Base-by-base conservation (phyloP, 495 filamentous ascomycete genomes). In the Trichoderma erinaceum region DNA sequence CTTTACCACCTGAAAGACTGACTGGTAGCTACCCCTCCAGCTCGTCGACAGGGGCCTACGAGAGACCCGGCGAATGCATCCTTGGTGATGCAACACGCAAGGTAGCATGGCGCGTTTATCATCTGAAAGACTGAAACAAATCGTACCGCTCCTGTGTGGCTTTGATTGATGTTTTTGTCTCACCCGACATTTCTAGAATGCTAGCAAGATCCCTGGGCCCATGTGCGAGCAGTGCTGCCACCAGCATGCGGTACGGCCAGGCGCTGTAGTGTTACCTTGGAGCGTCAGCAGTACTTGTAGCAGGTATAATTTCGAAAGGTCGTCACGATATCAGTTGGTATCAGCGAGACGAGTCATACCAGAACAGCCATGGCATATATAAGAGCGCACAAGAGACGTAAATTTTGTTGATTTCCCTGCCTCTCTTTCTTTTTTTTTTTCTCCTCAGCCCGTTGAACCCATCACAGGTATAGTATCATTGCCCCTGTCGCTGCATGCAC, bases 111-210 rank as follows among this genome's bases (percentile, higher is more conserved):
- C 35, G 32, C 32, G 48, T 52, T 16, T 23, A n/a, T n/a, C 48
- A 25, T 52, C 48, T 52, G n/a, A n/a, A 52, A 21, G n/a, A 52
- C 48, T 52, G n/a, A n/a, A 52, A 21, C 48, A 52, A 52, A 52
- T 2, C 18, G 18, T 23, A 16, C 48, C 48, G 48, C 18, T 52
- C 25, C 18, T 52, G 48, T n/a, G n/a, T 38, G 35, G 35, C 48
- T 6, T 23, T 10, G 29, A 4, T 29, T 29, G 29, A 29, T 16
- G 44, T 48, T 52, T 23, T 52, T 52, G 48, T 52, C 48, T 18
- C 48, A 52, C 48, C 18, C 21, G 48, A n/a, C 48, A 52, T n/a
- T 52, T 52, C 48, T 52, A 52, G 48, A 52, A 52, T n/a, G 48
- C 48, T n/a, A n/a, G n/a, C 48, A 52, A 10, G n/a, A n/a, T n/a